Evolutionary conservation across 768 basidiomycete genomes (phyloP), one percentile per base, ranked within the genome.

Genomic region (Pseudohyphozyma bogoriensis): DNA sequence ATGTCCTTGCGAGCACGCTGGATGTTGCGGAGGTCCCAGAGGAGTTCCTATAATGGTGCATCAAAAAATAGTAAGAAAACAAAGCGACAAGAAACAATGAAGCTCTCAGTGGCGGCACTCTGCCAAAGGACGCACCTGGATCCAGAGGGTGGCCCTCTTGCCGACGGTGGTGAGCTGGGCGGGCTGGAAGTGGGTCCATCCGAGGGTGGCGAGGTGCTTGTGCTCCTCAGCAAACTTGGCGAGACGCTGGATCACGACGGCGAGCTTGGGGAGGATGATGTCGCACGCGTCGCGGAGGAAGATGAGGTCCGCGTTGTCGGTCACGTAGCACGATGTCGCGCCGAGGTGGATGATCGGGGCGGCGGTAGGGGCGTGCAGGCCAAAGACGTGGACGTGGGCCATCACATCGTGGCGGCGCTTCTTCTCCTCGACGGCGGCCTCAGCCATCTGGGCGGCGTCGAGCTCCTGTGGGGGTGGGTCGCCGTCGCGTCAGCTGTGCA

Each of bases 171-270:
- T 96, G 60, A 97, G 79, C 76, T 99, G 95, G 10, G 95, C 95
- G 5, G 95, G 92, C 74, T 99, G 95, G 78, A 91, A 99, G 74
- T 99, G 95, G 7, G 95, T 99, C 77, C 93, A 99, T 2, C 95
- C 95, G 35, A 99, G 81, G 0, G 92, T 90, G 1, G 95, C 91
- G 40, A 96, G 81, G 60, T 83, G 87, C 49, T 84, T 83, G 73
- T 97, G 85, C 69, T 91, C 79, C 40, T 80, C 78, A 10, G 95
- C 91, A 65, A 97, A 99, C 2, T 75, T 71, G 28, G 91, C 80
- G 42, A 99, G 81, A 36, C 93, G 85, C 45, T 86, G 86, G 69
- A 99, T 92, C 55, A 99, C 81, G 31, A 87, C 79, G 1, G 85
- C 85, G n/a, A 99, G 82, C 59, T 93, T 92, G 58, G 82, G 80